Evolutionary conservation across 306 rosid genomes (phyloP).

Genomic region (Bauhinia variegata): DNA sequence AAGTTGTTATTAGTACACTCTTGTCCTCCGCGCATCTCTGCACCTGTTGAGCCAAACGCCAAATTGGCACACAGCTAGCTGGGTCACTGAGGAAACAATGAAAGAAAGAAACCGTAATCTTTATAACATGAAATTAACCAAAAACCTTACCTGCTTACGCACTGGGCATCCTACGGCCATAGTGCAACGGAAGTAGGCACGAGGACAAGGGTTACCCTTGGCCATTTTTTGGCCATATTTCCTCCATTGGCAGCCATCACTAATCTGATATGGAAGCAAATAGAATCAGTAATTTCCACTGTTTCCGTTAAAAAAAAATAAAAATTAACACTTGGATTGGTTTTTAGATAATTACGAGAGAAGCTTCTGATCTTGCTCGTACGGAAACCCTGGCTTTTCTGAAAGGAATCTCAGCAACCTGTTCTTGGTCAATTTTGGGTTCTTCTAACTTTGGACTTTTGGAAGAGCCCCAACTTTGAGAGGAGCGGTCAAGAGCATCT

Average conservation of each 20-base stretch:
- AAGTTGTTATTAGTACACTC: conserved; percentile 56
- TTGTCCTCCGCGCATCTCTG: conserved; percentile 67
- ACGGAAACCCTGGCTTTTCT: conserved; percentile 62
- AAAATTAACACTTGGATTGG: neutral
- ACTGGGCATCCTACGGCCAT: conserved; percentile 69
- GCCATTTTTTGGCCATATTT: conserved; percentile 85
- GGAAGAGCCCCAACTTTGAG: conserved; percentile 44
- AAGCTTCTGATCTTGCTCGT: conserved; percentile 60
- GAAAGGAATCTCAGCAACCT: conserved; percentile 30
- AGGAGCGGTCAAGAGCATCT: conserved; percentile 42
- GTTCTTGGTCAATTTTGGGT: conserved; percentile 31
- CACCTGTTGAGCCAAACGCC: conserved; percentile 42
- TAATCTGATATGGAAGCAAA: conserved; percentile 40
- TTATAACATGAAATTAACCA: neutral
- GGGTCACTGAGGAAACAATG: neutral
- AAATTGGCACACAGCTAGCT: neutral
- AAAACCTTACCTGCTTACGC: conserved; percentile 51
- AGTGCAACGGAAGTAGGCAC: conserved; percentile 80
- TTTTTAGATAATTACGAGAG: conserved; percentile 31
- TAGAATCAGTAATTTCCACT: neutral
- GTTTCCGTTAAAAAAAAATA: no score
- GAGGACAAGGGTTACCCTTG: conserved; percentile 72
- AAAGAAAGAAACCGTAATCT: neutral
- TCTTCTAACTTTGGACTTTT: conserved; percentile 36
- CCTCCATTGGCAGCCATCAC: conserved; percentile 81